Base-by-base conservation (phyloP, 805 yeast species). In the Danielia oregonensis region DNA sequence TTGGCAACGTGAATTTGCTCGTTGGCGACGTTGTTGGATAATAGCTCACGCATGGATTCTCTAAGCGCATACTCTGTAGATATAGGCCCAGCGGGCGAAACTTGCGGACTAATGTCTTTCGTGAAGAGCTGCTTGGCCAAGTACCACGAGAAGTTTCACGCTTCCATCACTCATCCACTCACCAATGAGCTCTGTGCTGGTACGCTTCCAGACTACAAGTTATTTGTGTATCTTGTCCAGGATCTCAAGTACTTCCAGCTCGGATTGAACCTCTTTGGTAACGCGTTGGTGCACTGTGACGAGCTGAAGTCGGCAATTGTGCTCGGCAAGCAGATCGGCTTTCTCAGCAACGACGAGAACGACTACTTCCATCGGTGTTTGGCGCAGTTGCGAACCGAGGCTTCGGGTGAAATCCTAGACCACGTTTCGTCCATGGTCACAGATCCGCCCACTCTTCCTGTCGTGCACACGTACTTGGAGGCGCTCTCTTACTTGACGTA, bases 241-340 rank as follows among this genome's bases (percentile, higher is more conserved):
- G 81, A 75, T 47, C 49, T 71, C 37, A 65, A 62, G 33, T 74
- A 65, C 43, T 74, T 74, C 48, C 66, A 65, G 28, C 39, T 55
- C 5, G 68, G 73, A 1, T 37, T 74, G 25, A 60, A 65, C 24
- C 42, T 72, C 10, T 57, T 72, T 10, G 73, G 74, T 7, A 71
- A 63, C 37, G 57, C 68, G 2, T 55, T 76, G 13, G 61, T 74
- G 2, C 36, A 56, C 24, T 71, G 78, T 32, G 73, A 70, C 32
- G 53, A 62, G 18, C 46, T 59, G 1, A 38, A 53, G 3, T 43
- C 74, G 0, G 55, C 65, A n/a, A 52, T 72, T 16, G 50, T 52
- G 0, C 40, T 76, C 17, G 70, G 74, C 2, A 71, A 70, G 37
- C 76, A 74, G 40, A 63, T 75, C 38, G 80, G 79, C 1, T 70